A percentile compares a stretch with the other conserved stretches of the same genome.
phyloP scores from a whole-genome alignment of 2,329 filamentous ascomycete genomes.

The Penicillium sp. region DNA sequence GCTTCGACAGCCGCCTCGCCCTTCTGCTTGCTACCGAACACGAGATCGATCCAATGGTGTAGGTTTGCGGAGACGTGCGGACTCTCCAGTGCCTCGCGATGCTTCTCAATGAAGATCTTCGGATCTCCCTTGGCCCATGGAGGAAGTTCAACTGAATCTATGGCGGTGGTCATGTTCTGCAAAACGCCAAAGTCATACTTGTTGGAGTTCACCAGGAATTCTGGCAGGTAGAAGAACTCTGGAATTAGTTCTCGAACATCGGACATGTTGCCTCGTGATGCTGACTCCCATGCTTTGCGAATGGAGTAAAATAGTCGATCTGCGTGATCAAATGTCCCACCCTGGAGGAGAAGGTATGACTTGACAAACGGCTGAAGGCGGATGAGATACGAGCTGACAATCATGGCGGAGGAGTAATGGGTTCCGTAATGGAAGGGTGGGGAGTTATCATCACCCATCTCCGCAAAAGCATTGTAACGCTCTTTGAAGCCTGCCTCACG shows the following conservation, averaged over 20 bases:
- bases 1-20: constrained; percentile 90
- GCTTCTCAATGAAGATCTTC: constrained; percentile 91
- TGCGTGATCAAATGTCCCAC: constrained; percentile 94
- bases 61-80: constrained; percentile 87
- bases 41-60: constrained; percentile 92
- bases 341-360: constrained; percentile 90
- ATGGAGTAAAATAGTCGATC: constrained; percentile 95
- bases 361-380: constrained; percentile 94
- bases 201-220: constrained; percentile 93
- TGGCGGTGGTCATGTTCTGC: constrained; percentile 76
- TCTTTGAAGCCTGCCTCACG: constrained; percentile 81
- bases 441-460: constrained; percentile 77
- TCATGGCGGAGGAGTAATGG: constrained; percentile 99
- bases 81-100: constrained; percentile 93
- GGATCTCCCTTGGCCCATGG: constrained; percentile 97
- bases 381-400: constrained; percentile 94
- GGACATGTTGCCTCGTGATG: constrained; percentile 85
- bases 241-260: constrained; percentile 94
- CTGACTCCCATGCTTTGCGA: constrained; percentile 86
- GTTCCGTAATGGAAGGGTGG: constrained; percentile 97
- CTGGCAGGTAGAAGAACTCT: constrained; percentile 95
- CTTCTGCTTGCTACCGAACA: constrained; percentile 92
- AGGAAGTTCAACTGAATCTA: constrained; percentile 87
- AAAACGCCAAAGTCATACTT: constrained; percentile 89
- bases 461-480: constrained; percentile 82